Evolutionary conservation across 2,329 filamentous ascomycete species (phyloP).

Genomic region (Fusarium albidum): DNA sequence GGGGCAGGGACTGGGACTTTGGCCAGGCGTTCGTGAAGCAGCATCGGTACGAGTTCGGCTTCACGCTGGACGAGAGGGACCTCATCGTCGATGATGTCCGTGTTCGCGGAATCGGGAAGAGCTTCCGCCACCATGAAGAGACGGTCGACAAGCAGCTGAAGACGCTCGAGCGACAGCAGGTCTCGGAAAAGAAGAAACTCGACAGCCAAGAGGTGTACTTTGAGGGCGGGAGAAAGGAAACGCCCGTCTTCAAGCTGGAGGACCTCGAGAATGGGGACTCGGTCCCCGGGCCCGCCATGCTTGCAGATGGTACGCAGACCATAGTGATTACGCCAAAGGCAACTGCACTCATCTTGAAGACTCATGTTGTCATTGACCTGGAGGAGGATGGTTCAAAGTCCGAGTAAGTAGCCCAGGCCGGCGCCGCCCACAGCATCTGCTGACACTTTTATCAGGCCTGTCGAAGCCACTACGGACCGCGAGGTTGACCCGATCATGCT

Average conservation of each 20-base stretch:
- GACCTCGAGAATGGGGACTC: slow-evolving; percentile 76
- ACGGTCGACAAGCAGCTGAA: slow-evolving; percentile 86
- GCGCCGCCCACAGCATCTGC: background rate
- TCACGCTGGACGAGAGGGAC: slow-evolving; percentile 83
- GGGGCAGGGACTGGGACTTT: slow-evolving; percentile 80
- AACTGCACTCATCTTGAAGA: slow-evolving; percentile 79
- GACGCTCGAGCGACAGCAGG: slow-evolving; percentile 67
- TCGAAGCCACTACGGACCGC: slow-evolving; percentile 30
- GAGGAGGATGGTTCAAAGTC: slow-evolving; percentile 60
- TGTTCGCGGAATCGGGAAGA: slow-evolving; percentile 88
- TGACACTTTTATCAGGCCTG: slow-evolving; percentile 26
- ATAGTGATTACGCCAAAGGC: slow-evolving; percentile 87
- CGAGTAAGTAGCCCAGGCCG: slow-evolving; percentile 37
- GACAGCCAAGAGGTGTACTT: slow-evolving; percentile 81
- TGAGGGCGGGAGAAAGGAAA: slow-evolving; percentile 78
- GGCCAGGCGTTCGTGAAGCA: slow-evolving; percentile 85
- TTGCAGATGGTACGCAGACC: slow-evolving; percentile 89
- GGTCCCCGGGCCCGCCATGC: slow-evolving; percentile 81
- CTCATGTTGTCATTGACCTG: slow-evolving; percentile 89
- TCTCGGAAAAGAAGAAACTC: slow-evolving; percentile 68
- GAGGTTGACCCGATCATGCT: slow-evolving; percentile 81
- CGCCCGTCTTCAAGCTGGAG: slow-evolving; percentile 83
- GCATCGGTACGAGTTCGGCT: slow-evolving; percentile 92
- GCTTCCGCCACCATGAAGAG: slow-evolving; percentile 79
- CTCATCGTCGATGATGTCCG: slow-evolving; percentile 92